Conservation (phyloP, 164 flowering plant genomes). For the Magnolia sinica region DNA sequence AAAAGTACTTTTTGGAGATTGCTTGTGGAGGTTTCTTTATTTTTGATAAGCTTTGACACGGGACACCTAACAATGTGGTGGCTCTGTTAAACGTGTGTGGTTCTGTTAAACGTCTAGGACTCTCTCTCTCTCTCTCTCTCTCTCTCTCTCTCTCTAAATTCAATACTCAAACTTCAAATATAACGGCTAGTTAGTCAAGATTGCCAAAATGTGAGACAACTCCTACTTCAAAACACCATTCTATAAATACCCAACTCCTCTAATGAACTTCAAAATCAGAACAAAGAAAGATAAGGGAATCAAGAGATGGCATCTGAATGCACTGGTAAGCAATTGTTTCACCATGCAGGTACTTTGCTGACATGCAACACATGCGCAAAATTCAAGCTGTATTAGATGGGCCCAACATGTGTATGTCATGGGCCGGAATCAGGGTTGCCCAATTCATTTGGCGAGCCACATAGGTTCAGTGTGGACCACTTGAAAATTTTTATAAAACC, state of each 20-base stretch:
- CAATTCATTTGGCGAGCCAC: too few relatives aligned
- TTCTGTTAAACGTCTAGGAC: neutral
- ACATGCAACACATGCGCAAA: too few relatives aligned
- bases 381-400: too few relatives aligned
- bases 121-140: neutral
- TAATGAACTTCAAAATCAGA: neutral
- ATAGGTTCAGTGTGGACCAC: too few relatives aligned
- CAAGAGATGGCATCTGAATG: neutral
- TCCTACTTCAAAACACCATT: neutral
- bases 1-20: too few relatives aligned
- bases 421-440: too few relatives aligned
- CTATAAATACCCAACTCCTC: neutral
- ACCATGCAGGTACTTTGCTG: neutral
- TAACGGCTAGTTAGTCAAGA: neutral
- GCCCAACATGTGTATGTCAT: too few relatives aligned
- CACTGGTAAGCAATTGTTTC: neutral
- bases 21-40: too few relatives aligned
- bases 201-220: neutral
- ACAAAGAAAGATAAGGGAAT: neutral
- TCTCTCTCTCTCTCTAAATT: neutral
- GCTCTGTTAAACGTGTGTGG: neutral
- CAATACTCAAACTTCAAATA: neutral
- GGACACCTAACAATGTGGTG: neutral
- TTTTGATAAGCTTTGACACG: neutral
- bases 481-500: too few relatives aligned